Evolutionary conservation across 2,329 filamentous ascomycete genomes (phyloP).

Genomic region (Hypoxylon sp.): DNA sequence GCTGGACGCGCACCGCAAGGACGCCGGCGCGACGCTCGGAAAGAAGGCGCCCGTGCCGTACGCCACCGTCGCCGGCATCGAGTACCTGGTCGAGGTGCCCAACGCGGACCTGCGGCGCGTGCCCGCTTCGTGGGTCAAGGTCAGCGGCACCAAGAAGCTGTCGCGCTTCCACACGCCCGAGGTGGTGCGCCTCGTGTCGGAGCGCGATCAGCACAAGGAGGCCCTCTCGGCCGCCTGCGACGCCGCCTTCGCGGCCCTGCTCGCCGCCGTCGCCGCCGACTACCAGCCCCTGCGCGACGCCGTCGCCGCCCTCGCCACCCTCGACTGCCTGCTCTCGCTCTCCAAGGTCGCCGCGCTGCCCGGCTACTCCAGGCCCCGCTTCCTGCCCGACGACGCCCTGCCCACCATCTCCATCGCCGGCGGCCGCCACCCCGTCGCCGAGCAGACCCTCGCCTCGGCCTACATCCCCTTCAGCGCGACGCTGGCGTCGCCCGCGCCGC

Average conservation of each 20-base stretch:
- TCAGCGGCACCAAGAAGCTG: conserved; percentile 91
- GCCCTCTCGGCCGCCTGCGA: conserved; percentile 92
- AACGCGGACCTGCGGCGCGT: conserved; percentile 85
- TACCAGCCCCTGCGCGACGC: conserved; percentile 92
- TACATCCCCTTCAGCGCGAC: conserved; percentile 92
- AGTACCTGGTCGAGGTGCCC: conserved; percentile 91
- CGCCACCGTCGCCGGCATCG: conserved; percentile 85
- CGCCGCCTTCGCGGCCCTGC: conserved; percentile 75
- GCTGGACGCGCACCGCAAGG: conserved; percentile 76
- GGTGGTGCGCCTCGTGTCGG: conserved; percentile 80
- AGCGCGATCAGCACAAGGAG: conserved; percentile 95
- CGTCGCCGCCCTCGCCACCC: conserved; percentile 81
- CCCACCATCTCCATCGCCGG: conserved; percentile 74
- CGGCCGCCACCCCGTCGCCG: conserved; percentile 94
- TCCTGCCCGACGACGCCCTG: conserved; percentile 66
- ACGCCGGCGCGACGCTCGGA: conserved; percentile 75
- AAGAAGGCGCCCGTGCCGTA: conserved; percentile 77
- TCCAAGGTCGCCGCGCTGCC: conserved; percentile 84
- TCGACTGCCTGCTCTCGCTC: conserved; percentile 90
- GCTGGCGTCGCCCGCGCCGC: conserved; percentile 69
- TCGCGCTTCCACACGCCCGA: conserved; percentile 95
- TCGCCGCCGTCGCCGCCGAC: conserved; percentile 77
- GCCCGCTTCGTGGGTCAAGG: conserved; percentile 93
- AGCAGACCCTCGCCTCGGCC: conserved; percentile 81
- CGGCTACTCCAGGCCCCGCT: conserved; percentile 82